Conservation (phyloP, 108 stramenopile species). For the Halocafeteria seosinensis region DNA sequence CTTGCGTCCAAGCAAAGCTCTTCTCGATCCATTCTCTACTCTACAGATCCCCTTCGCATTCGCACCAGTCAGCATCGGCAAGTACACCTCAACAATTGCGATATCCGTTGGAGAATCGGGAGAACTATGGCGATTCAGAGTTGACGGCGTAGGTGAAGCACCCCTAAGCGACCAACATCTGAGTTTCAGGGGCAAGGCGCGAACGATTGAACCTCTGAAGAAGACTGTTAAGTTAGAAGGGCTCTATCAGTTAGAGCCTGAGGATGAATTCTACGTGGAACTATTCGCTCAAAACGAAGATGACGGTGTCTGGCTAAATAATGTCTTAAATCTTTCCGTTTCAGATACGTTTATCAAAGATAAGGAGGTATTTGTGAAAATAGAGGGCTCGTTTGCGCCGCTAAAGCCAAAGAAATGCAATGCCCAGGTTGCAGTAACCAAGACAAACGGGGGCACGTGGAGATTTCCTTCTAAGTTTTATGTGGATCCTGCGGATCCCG, state of each 20-base stretch:
- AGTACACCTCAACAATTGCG: constrained; percentile 19
- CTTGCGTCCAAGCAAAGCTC: constrained; percentile 8
- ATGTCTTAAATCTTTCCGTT: too few species aligned
- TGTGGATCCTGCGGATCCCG: constrained; percentile 26
- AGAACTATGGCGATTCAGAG: constrained; percentile 32
- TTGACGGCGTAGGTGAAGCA: constrained; percentile 31
- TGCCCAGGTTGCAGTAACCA: constrained; percentile 21
- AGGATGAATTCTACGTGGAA: too few species aligned
- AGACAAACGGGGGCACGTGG: constrained; percentile 33
- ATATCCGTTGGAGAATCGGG: too few species aligned
- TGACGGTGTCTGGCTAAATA: too few species aligned
- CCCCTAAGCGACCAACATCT: constrained; percentile 5
- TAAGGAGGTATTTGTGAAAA: too few species aligned
- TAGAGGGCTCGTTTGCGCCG: constrained; percentile 32
- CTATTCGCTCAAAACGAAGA: too few species aligned
- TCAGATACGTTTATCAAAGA: too few species aligned
- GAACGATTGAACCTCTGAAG: too few species aligned
- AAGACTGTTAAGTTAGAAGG: too few species aligned
- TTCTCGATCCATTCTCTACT: constrained; percentile 21
- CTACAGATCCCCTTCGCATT: constrained; percentile 31
- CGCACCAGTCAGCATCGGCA: constrained; percentile 23
- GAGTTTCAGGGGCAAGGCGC: constrained; percentile 18
- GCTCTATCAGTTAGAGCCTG: too few species aligned
- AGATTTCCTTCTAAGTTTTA: constrained; percentile 26
- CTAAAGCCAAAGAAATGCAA: constrained; percentile 18